Evolutionary conservation across 768 basidiomycete genomes (phyloP), one percentile per base, ranked within the genome.

Genomic region (Serendipita indica): DNA sequence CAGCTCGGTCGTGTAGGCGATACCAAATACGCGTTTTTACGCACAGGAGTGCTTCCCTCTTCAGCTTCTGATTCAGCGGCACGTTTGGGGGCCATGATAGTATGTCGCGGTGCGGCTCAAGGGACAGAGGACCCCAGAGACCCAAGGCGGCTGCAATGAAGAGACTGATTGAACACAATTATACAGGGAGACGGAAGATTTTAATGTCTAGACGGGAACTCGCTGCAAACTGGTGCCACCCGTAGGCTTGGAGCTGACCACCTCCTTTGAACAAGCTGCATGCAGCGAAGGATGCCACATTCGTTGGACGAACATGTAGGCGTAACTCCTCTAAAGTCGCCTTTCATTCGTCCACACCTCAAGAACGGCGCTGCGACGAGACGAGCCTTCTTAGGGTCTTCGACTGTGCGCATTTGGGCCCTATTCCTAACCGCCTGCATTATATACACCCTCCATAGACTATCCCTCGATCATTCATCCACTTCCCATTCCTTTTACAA

Each of bases 401-500:
- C 41, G 7, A 37, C 10, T 37, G 35, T 18, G 35, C 7, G 25
- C 7, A 54, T 54, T 7, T 54, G 49, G 49, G 49, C 49, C 20
- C 12, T 46, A 46, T 30, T 54, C 49, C 10, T 54, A 10, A 3
- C n/a, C 30, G 30, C 7, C 7, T 27, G 12, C 30, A n/a, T 54
- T n/a, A 13, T 54, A 5, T 54, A 22, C 10, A 28, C 7, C 20
- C 4, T 54, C 32, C 20, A n/a, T 18, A 18, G 49, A 54, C 58
- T 60, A 7, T 32, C 39, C 18, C 34, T 58, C 25, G 33, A 18
- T 16, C 18, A n/a, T 25, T 57, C 59, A 7, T 13, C 57, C 16
- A 32, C 58, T 57, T n/a, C 28, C 45, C 58, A 57, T 33, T 16
- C 33, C 6, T 61, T 57, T 39, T 52, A 61, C 33, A 59, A 63